Evolutionary conservation across 108 stramenopile genomes (phyloP).

Genomic region (Skeletonema tropicum): DNA sequence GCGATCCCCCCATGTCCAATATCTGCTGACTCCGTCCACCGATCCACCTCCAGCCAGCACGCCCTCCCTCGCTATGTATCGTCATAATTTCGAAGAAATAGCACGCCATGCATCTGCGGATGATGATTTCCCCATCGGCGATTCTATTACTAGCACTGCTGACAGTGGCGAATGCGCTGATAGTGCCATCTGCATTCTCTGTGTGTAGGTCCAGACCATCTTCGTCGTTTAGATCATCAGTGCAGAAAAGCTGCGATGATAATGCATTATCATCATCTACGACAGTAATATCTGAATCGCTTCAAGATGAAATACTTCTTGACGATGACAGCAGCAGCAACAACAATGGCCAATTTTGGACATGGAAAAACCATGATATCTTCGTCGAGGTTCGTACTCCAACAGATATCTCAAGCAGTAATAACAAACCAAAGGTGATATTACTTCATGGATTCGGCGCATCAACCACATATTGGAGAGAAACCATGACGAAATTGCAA

Average conservation of each 20-base stretch:
- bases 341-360: slow-evolving; percentile 18
- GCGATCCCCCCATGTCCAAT: no score
- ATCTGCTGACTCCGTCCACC: no score
- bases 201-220: no score
- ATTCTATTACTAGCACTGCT: not conserved
- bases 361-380: slow-evolving; percentile 43
- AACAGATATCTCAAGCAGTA: not conserved
- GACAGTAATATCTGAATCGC: not conserved
- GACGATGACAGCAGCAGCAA: not conserved
- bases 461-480: slow-evolving; percentile 67
- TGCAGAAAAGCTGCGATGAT: no score
- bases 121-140: no score
- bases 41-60: no score
- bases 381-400: slow-evolving; percentile 28
- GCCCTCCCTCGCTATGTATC: no score
- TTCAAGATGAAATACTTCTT: not conserved
- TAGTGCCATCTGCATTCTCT: no score
- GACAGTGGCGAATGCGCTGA: not conserved
- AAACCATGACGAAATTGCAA: slow-evolving; percentile 46
- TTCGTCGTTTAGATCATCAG: no score
- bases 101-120: no score
- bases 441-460: slow-evolving; percentile 74
- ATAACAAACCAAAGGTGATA: slow-evolving; percentile 37
- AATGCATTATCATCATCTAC: not conserved
- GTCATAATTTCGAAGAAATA: no score